phyloP scores from a whole-genome alignment of 2,329 filamentous ascomycete species.

The Colletotrichum cordylinicola region DNA sequence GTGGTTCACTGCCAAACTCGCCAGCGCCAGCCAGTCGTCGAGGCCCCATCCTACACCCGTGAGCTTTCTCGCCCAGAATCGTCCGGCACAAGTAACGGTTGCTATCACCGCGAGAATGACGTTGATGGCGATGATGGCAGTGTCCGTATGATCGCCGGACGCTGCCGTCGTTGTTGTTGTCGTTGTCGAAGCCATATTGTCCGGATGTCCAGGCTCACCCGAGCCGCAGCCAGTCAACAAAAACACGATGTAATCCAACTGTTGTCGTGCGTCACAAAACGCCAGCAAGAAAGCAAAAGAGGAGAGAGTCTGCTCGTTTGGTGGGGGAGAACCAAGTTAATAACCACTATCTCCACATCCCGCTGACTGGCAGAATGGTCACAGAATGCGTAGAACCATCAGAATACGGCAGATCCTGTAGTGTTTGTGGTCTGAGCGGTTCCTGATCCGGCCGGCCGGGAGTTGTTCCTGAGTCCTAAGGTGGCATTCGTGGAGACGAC shows the following conservation, averaged over 20 bases:
- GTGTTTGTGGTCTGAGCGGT: not conserved
- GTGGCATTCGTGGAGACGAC: not conserved
- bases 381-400: not conserved
- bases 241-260: not conserved
- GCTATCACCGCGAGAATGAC: not conserved
- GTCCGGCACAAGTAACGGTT: not conserved
- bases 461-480: not conserved
- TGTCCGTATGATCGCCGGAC: not conserved
- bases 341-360: not conserved
- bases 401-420: not conserved
- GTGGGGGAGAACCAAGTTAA: not conserved
- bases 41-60: not conserved
- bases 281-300: not conserved
- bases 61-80: conserved; percentile 8
- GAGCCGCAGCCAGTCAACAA: not conserved
- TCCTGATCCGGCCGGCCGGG: not conserved
- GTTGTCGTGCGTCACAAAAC: not conserved
- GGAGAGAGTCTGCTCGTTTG: not conserved
- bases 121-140: conserved; percentile 2
- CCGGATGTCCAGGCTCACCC: not conserved
- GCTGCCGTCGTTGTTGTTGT: not conserved
- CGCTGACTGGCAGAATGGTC: not conserved
- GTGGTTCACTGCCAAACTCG: not conserved
- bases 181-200: not conserved
- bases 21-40: conserved; percentile 2